Evolutionary conservation across 345 rosid species (phyloP).

Genomic region (Cardamine occulta): DNA sequence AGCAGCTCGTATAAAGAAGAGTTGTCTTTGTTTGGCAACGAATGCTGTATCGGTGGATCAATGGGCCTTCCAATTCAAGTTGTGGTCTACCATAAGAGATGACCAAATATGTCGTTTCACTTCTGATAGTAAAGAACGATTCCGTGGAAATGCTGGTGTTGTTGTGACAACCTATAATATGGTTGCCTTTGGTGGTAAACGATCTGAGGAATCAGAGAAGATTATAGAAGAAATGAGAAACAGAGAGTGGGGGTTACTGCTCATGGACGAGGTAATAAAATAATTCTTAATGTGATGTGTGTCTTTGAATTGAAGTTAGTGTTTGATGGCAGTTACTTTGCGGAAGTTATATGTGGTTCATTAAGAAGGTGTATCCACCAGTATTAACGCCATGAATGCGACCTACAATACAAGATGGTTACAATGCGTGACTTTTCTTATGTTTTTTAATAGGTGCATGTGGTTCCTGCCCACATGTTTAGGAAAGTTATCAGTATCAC

Average conservation of each 20-base stretch:
- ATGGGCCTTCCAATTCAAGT: conserved; percentile 93
- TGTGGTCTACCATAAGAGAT: conserved; percentile 92
- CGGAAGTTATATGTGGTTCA: neutral
- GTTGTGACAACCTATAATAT: conserved; percentile 96
- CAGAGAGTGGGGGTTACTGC: conserved; percentile 97
- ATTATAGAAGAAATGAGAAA: conserved; percentile 96
- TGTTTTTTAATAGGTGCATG: conserved; percentile 68
- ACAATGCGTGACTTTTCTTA: neutral
- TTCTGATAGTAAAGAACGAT: conserved; percentile 96
- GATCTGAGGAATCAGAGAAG: conserved; percentile 97
- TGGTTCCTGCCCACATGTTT: conserved; percentile 99
- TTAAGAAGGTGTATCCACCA: conserved; percentile 1
- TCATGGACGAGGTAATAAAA: conserved; percentile 90
- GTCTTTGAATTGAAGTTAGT: neutral
- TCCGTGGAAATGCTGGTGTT: conserved; percentile 96
- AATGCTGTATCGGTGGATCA: conserved; percentile 99
- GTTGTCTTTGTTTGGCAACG: conserved; percentile 97
- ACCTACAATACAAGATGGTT: neutral
- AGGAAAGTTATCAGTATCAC: conserved; percentile 96
- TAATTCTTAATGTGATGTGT: neutral
- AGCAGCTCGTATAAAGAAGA: conserved; percentile 85
- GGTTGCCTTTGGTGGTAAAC: conserved; percentile 99
- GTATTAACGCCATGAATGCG: neutral
- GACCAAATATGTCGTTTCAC: conserved; percentile 94
- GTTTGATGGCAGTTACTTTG: neutral